Evolutionary conservation across 306 rosid genomes (phyloP), one percentile per base, ranked within the genome.

Genomic region (Canavalia gladiata): DNA sequence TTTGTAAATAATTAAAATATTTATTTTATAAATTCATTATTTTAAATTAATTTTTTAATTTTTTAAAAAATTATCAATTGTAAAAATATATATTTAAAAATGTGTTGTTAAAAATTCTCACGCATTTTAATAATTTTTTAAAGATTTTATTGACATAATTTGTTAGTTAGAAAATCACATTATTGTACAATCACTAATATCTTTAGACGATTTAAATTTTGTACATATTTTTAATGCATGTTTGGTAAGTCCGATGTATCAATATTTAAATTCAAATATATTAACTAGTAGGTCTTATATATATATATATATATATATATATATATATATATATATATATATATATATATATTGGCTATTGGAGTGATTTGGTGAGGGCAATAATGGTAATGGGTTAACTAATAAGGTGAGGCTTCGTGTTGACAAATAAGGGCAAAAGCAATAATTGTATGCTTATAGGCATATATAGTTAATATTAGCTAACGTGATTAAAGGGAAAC

Each of bases 391-490:
- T 62, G 55, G 49, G 74, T 8, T 80, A 60, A 69, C 28, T 75
- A 71, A 47, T 33, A 76, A 76, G 45, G 74, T 76, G 52, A 76
- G 52, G 57, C 65, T 76, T 7, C 63, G 62, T 58, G 75, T 80
- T 76, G 87, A 87, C 82, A 52, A 74, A 56, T 62, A 81, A 46
- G 52, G 75, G 78, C 76, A 66, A 80, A 73, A 45, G 43, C 90
- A 86, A 82, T 84, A 47, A 86, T 89, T 85, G 88, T 80, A 77
- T 59, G 73, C 65, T 59, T 58, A 76, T 12, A 9, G 41, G 45
- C 86, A 77, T 51, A 37, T 37, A 18, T 71, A 76, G 72, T 83
- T 80, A 69, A 81, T 75, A 49, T 13, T n/a, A 41, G 79, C 52
- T n/a, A 34, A 78, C 54, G 25, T 5, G 12, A 66, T 66, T 66